A percentile compares a stretch with the other conserved stretches of the same genome.
These are phyloP conservation scores for Colletotrichum zoysiae DNA, from an alignment of 2,329 filamentous ascomycete genomes.

Conservation along the genomic window DNA sequence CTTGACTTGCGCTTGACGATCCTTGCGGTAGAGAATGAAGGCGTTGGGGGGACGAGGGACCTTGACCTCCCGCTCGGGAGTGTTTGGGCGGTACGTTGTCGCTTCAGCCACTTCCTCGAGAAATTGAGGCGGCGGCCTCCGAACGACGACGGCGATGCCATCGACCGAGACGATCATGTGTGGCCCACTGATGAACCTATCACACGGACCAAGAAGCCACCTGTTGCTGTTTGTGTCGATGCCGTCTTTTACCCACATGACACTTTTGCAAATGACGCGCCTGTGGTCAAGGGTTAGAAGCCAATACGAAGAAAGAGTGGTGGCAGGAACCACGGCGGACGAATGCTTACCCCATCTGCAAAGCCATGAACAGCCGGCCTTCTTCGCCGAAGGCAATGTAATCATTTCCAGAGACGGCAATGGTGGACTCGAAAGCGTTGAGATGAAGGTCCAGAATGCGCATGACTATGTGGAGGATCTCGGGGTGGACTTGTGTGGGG, in stretches of 20 bases:
- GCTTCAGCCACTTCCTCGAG: conserved; percentile 22
- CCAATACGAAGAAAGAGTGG: neutral
- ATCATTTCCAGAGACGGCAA: conserved; percentile 27
- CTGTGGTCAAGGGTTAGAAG: conserved; percentile 17
- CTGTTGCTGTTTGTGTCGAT: conserved; percentile 24
- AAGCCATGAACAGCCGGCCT: conserved; percentile 34
- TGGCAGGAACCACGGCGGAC: neutral
- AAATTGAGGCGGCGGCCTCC: conserved; percentile 19
- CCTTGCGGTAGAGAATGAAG: conserved; percentile 52
- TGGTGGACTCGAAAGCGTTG: conserved; percentile 35
- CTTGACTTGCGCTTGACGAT: conserved; percentile 46
- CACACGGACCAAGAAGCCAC: conserved; percentile 37
- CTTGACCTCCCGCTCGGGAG: conserved; percentile 29
- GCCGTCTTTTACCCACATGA: conserved; percentile 40
- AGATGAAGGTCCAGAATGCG: conserved; percentile 32
- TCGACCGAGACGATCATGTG: conserved; percentile 38
- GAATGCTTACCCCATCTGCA: conserved; percentile 30
- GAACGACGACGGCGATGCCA: conserved; percentile 32
- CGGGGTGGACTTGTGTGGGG: conserved; percentile 22
- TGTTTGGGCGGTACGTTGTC: neutral
- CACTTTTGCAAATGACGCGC: conserved; percentile 21
- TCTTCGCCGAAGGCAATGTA: conserved; percentile 33
- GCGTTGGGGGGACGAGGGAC: conserved; percentile 48
- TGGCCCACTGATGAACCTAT: conserved; percentile 22
- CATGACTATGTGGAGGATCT: conserved; percentile 23